These are phyloP conservation scores for Venturiaceae sp. DNA, from an alignment of 2,329 filamentous ascomycete species.

Conservation along the genomic window DNA sequence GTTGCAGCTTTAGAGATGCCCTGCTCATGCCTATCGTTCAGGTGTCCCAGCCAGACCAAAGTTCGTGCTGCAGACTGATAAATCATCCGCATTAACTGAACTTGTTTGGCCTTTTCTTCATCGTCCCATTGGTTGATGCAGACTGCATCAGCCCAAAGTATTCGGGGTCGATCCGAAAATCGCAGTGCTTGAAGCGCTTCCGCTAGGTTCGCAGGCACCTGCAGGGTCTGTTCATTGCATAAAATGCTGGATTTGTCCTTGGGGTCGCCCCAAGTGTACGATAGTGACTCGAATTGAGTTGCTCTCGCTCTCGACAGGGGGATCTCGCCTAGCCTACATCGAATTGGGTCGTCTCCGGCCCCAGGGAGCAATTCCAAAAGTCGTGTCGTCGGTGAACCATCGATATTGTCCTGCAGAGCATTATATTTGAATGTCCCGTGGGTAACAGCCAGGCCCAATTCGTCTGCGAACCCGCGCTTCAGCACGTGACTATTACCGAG, in stretches of 20 bases:
- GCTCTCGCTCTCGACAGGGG: background rate
- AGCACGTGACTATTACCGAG: too few species aligned
- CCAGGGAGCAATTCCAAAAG: background rate
- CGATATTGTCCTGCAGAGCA: too few species aligned
- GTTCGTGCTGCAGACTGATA: background rate
- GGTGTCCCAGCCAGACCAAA: slow-evolving; percentile 9
- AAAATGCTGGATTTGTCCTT: background rate
- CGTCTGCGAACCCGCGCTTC: too few species aligned
- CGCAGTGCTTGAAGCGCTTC: slow-evolving; percentile 3
- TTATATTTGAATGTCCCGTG: too few species aligned
- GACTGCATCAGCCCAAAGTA: slow-evolving; percentile 10
- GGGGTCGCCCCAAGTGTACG: background rate
- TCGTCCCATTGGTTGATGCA: slow-evolving; percentile 11
- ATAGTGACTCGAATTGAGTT: background rate
- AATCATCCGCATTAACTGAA: slow-evolving; percentile 8
- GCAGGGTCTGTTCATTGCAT: background rate
- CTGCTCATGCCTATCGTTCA: background rate
- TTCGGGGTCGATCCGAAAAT: background rate
- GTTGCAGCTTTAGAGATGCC: background rate
- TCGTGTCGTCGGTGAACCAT: background rate
- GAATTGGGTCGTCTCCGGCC: background rate
- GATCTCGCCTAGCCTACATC: background rate
- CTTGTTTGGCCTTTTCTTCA: slow-evolving; percentile 6
- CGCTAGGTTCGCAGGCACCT: background rate
- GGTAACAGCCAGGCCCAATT: too few species aligned